A percentile compares a stretch with the other conserved stretches of the same genome.
These are phyloP conservation scores for Symbiodinium natans DNA, from an alignment of 73 alveolate species.

Conservation along the genomic window DNA sequence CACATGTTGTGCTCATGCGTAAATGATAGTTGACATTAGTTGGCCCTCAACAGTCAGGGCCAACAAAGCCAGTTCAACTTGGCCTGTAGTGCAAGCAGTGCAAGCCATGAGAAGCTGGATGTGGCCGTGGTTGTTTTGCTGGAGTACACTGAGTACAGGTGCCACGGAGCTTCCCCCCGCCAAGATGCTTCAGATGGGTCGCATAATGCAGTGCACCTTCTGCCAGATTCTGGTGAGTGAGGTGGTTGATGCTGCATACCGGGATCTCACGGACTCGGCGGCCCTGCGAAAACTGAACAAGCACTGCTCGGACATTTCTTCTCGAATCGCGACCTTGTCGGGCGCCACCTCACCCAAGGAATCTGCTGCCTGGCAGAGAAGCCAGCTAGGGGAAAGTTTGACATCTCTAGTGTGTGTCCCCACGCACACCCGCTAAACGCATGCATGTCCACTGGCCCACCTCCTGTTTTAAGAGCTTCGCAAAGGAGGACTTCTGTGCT, in stretches of 20 bases:
- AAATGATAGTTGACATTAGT: too few relatives aligned
- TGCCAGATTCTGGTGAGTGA: not conserved
- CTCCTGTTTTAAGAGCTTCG: not conserved
- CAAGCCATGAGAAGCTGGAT: not conserved
- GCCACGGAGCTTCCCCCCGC: not conserved
- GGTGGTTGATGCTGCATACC: not conserved
- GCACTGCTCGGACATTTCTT: not conserved
- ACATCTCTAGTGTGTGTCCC: too few relatives aligned
- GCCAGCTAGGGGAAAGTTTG: too few relatives aligned
- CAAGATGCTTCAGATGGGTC: constrained; percentile 8
- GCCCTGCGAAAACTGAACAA: not conserved
- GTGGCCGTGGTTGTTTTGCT: not conserved
- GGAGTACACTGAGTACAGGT: too few relatives aligned
- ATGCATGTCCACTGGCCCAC: too few relatives aligned
- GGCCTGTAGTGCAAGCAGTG: too few relatives aligned
- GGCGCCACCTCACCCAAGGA: not conserved
- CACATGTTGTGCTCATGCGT: too few relatives aligned
- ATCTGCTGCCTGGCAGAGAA: not conserved
- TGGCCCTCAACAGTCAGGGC: too few relatives aligned
- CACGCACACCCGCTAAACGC: too few relatives aligned
- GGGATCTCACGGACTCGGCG: not conserved
- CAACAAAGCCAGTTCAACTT: too few relatives aligned
- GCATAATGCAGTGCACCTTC: not conserved
- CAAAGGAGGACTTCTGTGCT: not conserved
- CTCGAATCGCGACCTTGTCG: not conserved